These are phyloP conservation scores for Rhipidocladum racemiflorum DNA, from an alignment of 176 grass and related monocot genomes.

Conservation along the genomic window DNA sequence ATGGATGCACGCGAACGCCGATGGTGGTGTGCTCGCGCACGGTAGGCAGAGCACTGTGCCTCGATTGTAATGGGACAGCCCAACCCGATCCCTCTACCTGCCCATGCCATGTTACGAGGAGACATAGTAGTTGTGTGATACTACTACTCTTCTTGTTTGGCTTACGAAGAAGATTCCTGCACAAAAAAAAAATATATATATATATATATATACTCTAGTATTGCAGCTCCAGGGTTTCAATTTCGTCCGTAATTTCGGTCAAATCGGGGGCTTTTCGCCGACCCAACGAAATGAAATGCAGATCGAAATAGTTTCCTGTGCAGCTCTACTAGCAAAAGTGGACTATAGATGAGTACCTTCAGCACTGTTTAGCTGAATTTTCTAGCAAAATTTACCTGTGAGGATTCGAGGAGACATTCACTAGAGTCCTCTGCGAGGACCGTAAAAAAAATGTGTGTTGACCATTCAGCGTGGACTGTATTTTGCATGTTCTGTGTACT, in stretches of 20 bases:
- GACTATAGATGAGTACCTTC: neutral
- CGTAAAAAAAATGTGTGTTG: neutral
- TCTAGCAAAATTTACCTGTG: neutral
- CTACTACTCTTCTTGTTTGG: too few relatives aligned
- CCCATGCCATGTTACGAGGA: too few relatives aligned
- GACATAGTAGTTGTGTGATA: too few relatives aligned
- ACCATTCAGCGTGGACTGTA: neutral
- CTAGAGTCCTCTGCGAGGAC: neutral
- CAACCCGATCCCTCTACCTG: neutral
- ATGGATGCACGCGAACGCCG: neutral
- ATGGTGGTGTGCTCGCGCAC: neutral
- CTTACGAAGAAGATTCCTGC: too few relatives aligned
- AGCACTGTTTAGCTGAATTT: neutral
- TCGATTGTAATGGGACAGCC: neutral
- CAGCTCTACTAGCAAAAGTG: neutral
- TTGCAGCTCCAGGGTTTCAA: too few relatives aligned
- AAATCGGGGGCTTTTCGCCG: too few relatives aligned
- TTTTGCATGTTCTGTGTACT: neutral
- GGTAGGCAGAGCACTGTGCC: neutral
- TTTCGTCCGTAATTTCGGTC: too few relatives aligned
- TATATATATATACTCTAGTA: too few relatives aligned
- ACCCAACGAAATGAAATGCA: too few relatives aligned
- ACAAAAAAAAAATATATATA: too few relatives aligned
- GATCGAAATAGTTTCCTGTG: too few relatives aligned
- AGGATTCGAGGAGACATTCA: neutral